Evolutionary conservation across 371 early-diverging fungal genomes (phyloP).

Genomic region (Mortierella sp.): DNA sequence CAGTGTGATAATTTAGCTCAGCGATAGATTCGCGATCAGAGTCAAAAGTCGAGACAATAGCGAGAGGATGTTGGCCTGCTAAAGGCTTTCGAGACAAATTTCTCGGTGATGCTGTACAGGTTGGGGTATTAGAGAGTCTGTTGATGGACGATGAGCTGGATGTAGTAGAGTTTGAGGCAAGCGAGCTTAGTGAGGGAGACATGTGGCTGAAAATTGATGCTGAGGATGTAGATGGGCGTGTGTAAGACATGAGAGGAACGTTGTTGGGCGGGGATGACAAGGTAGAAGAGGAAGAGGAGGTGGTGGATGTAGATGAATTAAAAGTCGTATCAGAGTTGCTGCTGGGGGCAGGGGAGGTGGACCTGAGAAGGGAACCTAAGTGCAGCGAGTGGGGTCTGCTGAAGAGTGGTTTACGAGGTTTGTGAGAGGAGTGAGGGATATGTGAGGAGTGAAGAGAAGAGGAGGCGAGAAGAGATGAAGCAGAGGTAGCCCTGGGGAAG

Average conservation of each 20-base stretch:
- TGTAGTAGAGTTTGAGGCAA: conserved; percentile 16
- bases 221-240: conserved; percentile 19
- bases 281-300: background rate
- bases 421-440: conserved; percentile 3
- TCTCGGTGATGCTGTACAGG: conserved; percentile 14
- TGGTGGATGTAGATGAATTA: conserved; percentile 4
- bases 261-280: conserved; percentile 3
- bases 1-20: background rate
- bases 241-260: background rate
- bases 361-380: background rate
- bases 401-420: background rate
- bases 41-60: conserved; percentile 38
- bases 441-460: background rate
- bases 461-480: background rate
- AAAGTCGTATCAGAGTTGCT: background rate
- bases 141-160: conserved; percentile 9
- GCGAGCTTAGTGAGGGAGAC: conserved; percentile 17
- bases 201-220: conserved; percentile 32
- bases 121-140: background rate
- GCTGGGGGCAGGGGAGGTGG: background rate
- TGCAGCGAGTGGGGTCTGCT: conserved; percentile 4
- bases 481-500: conserved; percentile 11
- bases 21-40: conserved; percentile 12
- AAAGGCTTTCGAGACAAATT: conserved; percentile 11
- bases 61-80: conserved; percentile 37